Percentiles rank a stretch among this genome's conserved stretches.
Evolutionary conservation across 2,329 filamentous ascomycete species (phyloP).

Genomic region (Aureobasidium subglaciale): DNA sequence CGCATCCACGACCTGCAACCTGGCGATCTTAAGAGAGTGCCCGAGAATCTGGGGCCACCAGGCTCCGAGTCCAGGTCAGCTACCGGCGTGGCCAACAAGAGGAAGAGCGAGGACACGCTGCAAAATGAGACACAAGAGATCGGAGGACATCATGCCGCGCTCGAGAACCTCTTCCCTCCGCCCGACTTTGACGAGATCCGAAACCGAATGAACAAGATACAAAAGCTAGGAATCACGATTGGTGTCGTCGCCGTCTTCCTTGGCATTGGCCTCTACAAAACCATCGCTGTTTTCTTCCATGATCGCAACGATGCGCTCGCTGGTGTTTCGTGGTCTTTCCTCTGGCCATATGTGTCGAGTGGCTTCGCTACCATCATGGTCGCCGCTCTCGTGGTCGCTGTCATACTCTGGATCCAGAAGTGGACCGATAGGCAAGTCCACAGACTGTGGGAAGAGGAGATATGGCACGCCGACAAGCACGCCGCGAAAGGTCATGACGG

Average conservation of each 20-base stretch:
- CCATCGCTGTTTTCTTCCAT: not conserved
- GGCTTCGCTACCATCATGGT: not conserved
- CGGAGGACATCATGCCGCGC: slow-evolving; percentile 37
- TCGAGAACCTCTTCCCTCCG: slow-evolving; percentile 48
- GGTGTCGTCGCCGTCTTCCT: not conserved
- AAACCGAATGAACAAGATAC: not conserved
- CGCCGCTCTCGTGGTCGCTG: not conserved
- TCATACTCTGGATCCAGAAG: slow-evolving; percentile 43
- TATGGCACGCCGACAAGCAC: slow-evolving; percentile 59
- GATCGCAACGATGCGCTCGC: not conserved
- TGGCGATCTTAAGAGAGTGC: slow-evolving; percentile 34
- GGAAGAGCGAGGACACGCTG: slow-evolving; percentile 39
- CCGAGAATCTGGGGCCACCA: slow-evolving; percentile 35
- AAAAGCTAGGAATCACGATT: slow-evolving; percentile 4
- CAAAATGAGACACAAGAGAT: slow-evolving; percentile 36
- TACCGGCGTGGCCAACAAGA: slow-evolving; percentile 39
- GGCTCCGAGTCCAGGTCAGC: slow-evolving; percentile 34
- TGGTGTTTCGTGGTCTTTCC: not conserved
- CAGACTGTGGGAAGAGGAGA: slow-evolving; percentile 59
- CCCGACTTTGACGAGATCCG: slow-evolving; percentile 42
- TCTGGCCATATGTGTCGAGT: not conserved
- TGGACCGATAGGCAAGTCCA: slow-evolving; percentile 58
- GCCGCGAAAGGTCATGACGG: slow-evolving; percentile 39
- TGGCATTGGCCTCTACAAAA: not conserved
- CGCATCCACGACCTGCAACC: slow-evolving; percentile 50